Evolutionary conservation across 805 yeast genomes (phyloP).

Genomic region (Nakazawaea sp.): DNA sequence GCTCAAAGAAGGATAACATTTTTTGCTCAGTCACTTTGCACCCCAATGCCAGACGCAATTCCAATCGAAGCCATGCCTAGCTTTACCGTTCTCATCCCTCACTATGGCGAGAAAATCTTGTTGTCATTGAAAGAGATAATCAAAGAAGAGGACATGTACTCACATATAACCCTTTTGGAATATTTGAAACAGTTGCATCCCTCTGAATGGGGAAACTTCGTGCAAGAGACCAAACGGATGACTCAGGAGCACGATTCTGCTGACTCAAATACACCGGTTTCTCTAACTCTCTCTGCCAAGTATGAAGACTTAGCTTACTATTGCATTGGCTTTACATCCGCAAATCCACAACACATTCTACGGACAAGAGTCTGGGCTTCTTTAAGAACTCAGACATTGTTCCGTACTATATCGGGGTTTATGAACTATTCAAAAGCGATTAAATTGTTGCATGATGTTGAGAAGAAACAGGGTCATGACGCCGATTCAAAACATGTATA

Average conservation of each 20-base stretch:
- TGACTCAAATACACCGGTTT: neutral
- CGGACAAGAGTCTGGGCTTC: conserved; percentile 87
- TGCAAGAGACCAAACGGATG: conserved; percentile 46
- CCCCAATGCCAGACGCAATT: conserved; percentile 73
- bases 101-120: conserved; percentile 76
- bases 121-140: conserved; percentile 74
- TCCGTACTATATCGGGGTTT: conserved; percentile 77
- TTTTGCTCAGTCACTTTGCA: conserved; percentile 84
- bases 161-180: conserved; percentile 47
- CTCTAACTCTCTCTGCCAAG: neutral
- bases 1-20: conserved; percentile 80
- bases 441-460: conserved; percentile 53
- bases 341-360: conserved; percentile 54
- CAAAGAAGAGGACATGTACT: conserved; percentile 59
- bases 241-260: conserved; percentile 33
- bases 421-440: conserved; percentile 72
- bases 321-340: conserved; percentile 62
- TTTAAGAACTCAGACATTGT: conserved; percentile 71
- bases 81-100: conserved; percentile 81
- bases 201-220: conserved; percentile 50
- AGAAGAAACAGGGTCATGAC: conserved; percentile 30
- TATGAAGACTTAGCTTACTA: conserved; percentile 57
- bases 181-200: conserved; percentile 51
- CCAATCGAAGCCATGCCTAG: conserved; percentile 69
- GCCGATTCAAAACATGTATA: conserved; percentile 25